Percentiles rank a stretch among this genome's conserved stretches.
Conservation (phyloP, 2,329 filamentous ascomycete species). For the Hypoxylon sp. region DNA sequence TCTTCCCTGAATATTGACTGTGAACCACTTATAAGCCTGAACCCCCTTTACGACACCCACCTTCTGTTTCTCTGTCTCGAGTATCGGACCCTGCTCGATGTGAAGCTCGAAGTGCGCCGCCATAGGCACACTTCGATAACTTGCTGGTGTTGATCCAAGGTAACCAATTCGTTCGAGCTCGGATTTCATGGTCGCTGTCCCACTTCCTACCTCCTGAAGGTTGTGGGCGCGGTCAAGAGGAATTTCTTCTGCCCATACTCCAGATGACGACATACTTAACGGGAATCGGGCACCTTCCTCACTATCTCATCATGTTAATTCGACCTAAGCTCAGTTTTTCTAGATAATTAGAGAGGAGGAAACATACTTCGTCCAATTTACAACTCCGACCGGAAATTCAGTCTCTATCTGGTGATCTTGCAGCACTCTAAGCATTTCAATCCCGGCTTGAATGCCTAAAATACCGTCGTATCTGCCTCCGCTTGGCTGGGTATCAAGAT, state of each 20-base stretch:
- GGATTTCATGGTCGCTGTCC: slow-evolving; percentile 69
- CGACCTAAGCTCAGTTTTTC: not conserved
- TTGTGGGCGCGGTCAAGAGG: slow-evolving; percentile 67
- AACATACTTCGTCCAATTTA: slow-evolving; percentile 76
- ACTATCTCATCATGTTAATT: slow-evolving; percentile 49
- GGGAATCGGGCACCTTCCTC: slow-evolving; percentile 86
- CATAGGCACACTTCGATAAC: slow-evolving; percentile 68
- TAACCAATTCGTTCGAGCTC: slow-evolving; percentile 79
- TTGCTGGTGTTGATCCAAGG: slow-evolving; percentile 65
- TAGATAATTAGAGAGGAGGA: not conserved
- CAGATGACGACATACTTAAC: slow-evolving; percentile 76
- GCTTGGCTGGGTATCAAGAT: slow-evolving; percentile 70
- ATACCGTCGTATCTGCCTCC: slow-evolving; percentile 81
- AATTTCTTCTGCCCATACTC: slow-evolving; percentile 78
- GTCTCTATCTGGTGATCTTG: slow-evolving; percentile 74
- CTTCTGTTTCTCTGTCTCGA: slow-evolving; percentile 69
- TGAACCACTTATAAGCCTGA: slow-evolving; percentile 80
- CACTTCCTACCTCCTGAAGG: slow-evolving; percentile 68
- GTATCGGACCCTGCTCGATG: slow-evolving; percentile 83
- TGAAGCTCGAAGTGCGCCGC: slow-evolving; percentile 85
- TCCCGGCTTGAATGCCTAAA: slow-evolving; percentile 74
- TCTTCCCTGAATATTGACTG: slow-evolving; percentile 69
- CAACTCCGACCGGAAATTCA: slow-evolving; percentile 74
- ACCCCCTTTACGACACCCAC: slow-evolving; percentile 77
- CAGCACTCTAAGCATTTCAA: slow-evolving; percentile 76